These are phyloP conservation scores for Epichloe baconii DNA, from an alignment of 2,329 filamentous ascomycete genomes.

Conservation along the genomic window DNA sequence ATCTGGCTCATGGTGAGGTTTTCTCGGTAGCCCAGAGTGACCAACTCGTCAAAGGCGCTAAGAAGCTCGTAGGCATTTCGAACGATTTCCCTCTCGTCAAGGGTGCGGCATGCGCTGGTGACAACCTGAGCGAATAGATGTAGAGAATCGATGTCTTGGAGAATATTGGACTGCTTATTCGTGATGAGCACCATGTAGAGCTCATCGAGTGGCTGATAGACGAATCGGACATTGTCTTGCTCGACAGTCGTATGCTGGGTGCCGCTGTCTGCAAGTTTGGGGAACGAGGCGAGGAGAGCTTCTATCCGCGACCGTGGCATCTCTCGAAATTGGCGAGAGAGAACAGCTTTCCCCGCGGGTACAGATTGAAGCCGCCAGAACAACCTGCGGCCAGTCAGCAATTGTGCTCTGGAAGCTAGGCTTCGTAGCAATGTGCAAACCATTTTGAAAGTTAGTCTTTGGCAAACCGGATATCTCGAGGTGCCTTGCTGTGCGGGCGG, in stretches of 20 bases:
- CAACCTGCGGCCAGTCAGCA: conserved; percentile 49
- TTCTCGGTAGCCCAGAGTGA: conserved; percentile 89
- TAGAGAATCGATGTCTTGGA: conserved; percentile 97
- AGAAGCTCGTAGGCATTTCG: conserved; percentile 93
- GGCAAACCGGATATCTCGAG: not conserved
- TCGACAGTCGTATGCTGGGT: conserved; percentile 98
- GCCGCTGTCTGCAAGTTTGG: conserved; percentile 89
- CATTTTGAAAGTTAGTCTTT: conserved; percentile 23
- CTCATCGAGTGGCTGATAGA: conserved; percentile 97
- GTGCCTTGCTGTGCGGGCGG: not conserved
- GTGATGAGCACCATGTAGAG: conserved; percentile 99
- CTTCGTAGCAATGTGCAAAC: conserved; percentile 15
- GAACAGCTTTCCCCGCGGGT: conserved; percentile 96
- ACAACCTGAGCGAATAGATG: conserved; percentile 97
- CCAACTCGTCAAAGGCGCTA: conserved; percentile 92
- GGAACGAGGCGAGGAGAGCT: conserved; percentile 90
- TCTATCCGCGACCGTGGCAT: conserved; percentile 96
- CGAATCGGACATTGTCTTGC: conserved; percentile 98
- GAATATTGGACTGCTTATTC: conserved; percentile 97
- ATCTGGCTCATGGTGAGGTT: conserved; percentile 95
- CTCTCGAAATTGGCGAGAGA: conserved; percentile 94
- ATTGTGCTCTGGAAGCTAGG: not conserved
- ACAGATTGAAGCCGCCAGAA: conserved; percentile 97
- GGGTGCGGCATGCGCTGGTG: conserved; percentile 84
- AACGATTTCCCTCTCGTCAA: conserved; percentile 91